These are phyloP conservation scores for Alternaria viburni DNA, from an alignment of 2,329 filamentous ascomycete species.

Conservation along the genomic window DNA sequence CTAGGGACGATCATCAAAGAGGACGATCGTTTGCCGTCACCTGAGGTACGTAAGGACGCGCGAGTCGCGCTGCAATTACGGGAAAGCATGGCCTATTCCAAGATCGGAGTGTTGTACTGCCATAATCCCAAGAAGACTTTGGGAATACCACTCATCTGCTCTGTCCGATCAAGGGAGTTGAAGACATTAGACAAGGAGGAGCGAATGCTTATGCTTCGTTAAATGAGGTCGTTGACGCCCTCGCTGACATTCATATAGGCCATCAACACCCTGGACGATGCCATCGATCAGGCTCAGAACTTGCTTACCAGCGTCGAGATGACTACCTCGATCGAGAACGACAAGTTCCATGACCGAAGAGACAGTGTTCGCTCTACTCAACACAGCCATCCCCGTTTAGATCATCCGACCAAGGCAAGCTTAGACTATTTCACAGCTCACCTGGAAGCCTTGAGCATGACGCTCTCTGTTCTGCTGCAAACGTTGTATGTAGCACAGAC, in stretches of 20 bases:
- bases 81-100: neutral
- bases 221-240: neutral
- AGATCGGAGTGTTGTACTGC: neutral
- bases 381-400: constrained; percentile 11
- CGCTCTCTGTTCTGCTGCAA: constrained; percentile 48
- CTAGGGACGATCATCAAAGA: constrained; percentile 47
- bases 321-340: constrained; percentile 17
- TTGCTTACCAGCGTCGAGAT: constrained; percentile 39
- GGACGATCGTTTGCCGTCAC: constrained; percentile 46
- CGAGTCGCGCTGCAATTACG: neutral
- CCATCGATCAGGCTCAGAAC: constrained; percentile 39
- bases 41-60: constrained; percentile 32
- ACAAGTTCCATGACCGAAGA: constrained; percentile 7
- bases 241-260: constrained; percentile 32
- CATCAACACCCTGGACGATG: constrained; percentile 42
- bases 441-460: constrained; percentile 43
- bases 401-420: constrained; percentile 22
- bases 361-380: constrained; percentile 2
- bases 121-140: neutral
- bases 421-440: constrained; percentile 43
- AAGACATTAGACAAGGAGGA: neutral
- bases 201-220: neutral
- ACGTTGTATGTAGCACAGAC: constrained; percentile 48
- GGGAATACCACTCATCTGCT: neutral
- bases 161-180: neutral